Percentiles rank a stretch among this genome's conserved stretches.
These are phyloP conservation scores for Boletus barrowsii DNA, from an alignment of 768 basidiomycete genomes.

Conservation along the genomic window DNA sequence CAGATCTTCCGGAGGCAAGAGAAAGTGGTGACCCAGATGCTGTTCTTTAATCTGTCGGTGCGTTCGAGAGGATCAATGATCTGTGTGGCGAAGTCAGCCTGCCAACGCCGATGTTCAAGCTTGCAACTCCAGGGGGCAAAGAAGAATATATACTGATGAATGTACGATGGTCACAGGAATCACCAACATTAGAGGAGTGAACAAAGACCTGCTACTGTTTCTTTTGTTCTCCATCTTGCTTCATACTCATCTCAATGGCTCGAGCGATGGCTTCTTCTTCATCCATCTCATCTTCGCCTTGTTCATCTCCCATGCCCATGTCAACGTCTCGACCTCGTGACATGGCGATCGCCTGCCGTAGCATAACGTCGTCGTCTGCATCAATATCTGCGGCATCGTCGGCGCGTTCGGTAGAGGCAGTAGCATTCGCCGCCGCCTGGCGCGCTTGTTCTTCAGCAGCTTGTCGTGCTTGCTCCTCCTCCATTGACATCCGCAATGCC, in stretches of 20 bases:
- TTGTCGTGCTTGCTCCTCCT: conserved; percentile 85
- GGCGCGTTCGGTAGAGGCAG: conserved; percentile 21
- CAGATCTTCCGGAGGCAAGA: no score
- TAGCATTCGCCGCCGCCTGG: conserved; percentile 25
- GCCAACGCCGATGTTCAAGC: neutral
- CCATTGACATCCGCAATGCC: conserved; percentile 97
- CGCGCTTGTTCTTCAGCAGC: conserved; percentile 41
- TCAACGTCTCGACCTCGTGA: conserved; percentile 58
- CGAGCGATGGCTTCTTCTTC: conserved; percentile 89
- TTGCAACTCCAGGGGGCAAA: neutral
- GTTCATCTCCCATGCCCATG: conserved; percentile 38
- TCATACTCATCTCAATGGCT: conserved; percentile 95
- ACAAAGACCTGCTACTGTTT: conserved; percentile 20
- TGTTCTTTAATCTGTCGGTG: neutral
- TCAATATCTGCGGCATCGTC: conserved; percentile 46
- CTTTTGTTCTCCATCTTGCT: conserved; percentile 47
- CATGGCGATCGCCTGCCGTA: conserved; percentile 75
- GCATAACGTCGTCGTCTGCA: conserved; percentile 73
- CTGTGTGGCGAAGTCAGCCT: neutral
- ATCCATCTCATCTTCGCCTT: conserved; percentile 61
- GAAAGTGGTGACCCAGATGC: no score
- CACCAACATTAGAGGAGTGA: neutral
- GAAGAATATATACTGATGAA: conserved; percentile 1
- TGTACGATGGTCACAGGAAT: conserved; percentile 1
- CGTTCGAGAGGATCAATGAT: neutral